These are phyloP conservation scores for Piloderma croceum DNA, from an alignment of 768 basidiomycete genomes.

Conservation along the genomic window DNA sequence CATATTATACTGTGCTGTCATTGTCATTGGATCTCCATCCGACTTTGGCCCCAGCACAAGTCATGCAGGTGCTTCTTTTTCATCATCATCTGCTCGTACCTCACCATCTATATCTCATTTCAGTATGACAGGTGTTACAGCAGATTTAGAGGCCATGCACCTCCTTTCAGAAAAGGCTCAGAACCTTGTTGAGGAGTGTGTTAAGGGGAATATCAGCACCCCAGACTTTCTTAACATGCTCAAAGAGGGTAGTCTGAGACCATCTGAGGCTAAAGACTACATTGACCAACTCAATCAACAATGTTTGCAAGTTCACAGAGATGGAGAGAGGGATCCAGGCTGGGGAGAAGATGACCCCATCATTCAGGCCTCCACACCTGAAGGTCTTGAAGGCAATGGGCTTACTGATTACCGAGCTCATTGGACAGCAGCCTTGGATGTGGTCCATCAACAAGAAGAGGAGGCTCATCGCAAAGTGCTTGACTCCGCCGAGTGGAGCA, in stretches of 20 bases:
- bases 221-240: slow-evolving; percentile 1
- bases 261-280: slow-evolving; percentile 1
- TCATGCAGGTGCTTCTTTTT: too few relatives aligned
- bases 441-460: not conserved
- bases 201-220: not conserved
- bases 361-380: not conserved
- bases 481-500: not conserved
- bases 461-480: not conserved
- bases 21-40: too few relatives aligned
- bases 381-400: not conserved
- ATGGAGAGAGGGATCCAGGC: not conserved
- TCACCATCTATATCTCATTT: too few relatives aligned
- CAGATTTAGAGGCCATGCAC: too few relatives aligned
- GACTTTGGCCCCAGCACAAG: too few relatives aligned
- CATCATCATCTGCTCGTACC: too few relatives aligned
- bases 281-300: slow-evolving; percentile 2
- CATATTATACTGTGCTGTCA: too few relatives aligned
- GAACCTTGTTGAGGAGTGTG: not conserved
- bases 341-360: not conserved
- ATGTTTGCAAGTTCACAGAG: slow-evolving; percentile 2
- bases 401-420: not conserved
- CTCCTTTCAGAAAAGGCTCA: too few relatives aligned
- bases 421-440: slow-evolving; percentile 2
- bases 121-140: too few relatives aligned
- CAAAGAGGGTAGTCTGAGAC: not conserved